Base-by-base conservation (phyloP, 305 asterid species). In the Solanum hybrid region DNA sequence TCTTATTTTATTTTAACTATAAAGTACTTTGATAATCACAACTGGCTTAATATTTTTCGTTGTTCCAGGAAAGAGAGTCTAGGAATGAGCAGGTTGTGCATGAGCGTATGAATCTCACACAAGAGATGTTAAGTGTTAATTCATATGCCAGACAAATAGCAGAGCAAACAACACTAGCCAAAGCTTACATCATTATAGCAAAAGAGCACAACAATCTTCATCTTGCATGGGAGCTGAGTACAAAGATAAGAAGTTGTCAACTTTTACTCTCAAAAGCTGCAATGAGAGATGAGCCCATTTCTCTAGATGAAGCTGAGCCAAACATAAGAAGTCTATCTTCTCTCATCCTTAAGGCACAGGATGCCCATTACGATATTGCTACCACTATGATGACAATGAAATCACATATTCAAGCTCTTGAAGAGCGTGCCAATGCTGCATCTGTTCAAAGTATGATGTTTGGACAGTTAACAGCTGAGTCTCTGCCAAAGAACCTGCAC, bases 401-500 rank as follows among this genome's bases (percentile, higher is more conserved):
- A 87, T 91, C 94, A 40, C 94, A 91, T 87, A 93, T 93, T 84
- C 92, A 91, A 89, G 93, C 94, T 84, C 93, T 93, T 56, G 94
- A 91, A 91, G 92, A 91, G 86, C 92, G 93, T 77, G 90, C 92
- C 40, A 93, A 78, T 46, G 89, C 93, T 11, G 93, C 93, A n/a
- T 88, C 92, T 26, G 89, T 91, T 71, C 94, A 93, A 77, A 91
- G 93, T 86, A 87, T 91, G 36, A 88, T 89, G 85, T 93, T 93
- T 31, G 94, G 94, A 26, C 98, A 94, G 86, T 89, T 96, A 86
- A 92, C 96, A 87, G 94, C 98, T 38, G 96, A 95, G 90, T 94
- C 98, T 22, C 89, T 95, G 77, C 97, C 98, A 36, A 96, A 95
- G 91, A 95, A 94, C 71, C 94, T 94, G 37, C 98, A 95, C 81